These are phyloP conservation scores for Sporothrix curviconia DNA, from an alignment of 2,329 filamentous ascomycete species.

Conservation along the genomic window DNA sequence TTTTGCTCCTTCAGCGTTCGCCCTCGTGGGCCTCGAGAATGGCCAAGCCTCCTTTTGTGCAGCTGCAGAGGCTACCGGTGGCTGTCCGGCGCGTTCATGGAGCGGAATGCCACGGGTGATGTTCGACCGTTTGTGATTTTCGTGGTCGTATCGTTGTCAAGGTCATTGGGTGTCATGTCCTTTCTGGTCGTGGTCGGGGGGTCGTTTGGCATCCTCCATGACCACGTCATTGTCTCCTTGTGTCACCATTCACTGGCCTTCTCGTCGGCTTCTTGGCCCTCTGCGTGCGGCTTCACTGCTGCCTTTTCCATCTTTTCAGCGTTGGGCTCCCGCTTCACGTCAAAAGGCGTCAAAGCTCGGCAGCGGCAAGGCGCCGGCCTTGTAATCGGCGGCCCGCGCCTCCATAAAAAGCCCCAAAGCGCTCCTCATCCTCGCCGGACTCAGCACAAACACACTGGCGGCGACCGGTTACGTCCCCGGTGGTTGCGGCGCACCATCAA, in stretches of 20 bases:
- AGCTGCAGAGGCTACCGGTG: constrained; percentile 16
- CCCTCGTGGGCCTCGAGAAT: constrained; percentile 6
- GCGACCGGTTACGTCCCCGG: constrained; percentile 12
- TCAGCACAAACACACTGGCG: constrained; percentile 14
- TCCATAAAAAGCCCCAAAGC: constrained; percentile 12
- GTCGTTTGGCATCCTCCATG: no score
- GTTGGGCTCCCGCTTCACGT: no score
- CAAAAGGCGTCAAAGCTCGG: constrained; percentile 2
- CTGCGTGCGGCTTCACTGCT: no score
- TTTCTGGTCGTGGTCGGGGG: no score
- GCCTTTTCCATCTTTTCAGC: no score
- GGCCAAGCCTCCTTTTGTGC: constrained; percentile 14
- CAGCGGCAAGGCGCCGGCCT: background rate
- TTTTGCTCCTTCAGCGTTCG: constrained; percentile 3
- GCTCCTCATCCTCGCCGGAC: constrained; percentile 13
- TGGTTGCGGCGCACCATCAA: constrained; percentile 17
- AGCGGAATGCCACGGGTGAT: constrained; percentile 4
- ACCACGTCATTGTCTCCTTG: no score
- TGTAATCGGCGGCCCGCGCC: constrained; percentile 8
- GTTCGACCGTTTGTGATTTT: no score
- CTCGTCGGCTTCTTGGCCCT: no score
- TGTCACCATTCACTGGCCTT: no score
- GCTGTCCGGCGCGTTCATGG: constrained; percentile 16
- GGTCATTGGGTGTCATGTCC: background rate
- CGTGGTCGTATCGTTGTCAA: background rate